phyloP scores from a whole-genome alignment of 2,329 filamentous ascomycete species.

The Claviceps africana region DNA sequence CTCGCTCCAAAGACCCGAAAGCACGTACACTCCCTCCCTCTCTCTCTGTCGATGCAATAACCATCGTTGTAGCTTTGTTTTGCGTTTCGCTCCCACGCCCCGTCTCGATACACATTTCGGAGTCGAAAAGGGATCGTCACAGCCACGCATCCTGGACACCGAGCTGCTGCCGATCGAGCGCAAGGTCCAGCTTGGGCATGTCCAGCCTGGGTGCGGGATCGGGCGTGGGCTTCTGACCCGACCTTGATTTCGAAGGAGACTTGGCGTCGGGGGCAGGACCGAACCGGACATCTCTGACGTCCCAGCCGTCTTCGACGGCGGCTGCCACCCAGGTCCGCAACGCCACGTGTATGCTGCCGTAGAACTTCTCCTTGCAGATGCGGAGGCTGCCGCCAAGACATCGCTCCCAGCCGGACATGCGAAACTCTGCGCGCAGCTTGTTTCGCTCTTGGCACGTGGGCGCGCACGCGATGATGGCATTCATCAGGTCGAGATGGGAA shows the following conservation, averaged over 20 bases:
- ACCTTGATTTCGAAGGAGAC: slow-evolving; percentile 18
- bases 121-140: slow-evolving; percentile 5
- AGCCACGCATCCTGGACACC: slow-evolving; percentile 19
- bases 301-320: slow-evolving; percentile 77
- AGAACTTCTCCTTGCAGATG: slow-evolving; percentile 96
- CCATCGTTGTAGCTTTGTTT: neutral
- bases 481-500: slow-evolving; percentile 82
- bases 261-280: slow-evolving; percentile 35
- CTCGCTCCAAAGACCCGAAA: no score
- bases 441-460: slow-evolving; percentile 60
- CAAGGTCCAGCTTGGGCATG: slow-evolving; percentile 42
- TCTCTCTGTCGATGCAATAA: neutral
- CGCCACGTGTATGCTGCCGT: slow-evolving; percentile 78
- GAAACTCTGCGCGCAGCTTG: slow-evolving; percentile 58
- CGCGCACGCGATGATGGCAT: slow-evolving; percentile 74
- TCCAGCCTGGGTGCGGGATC: slow-evolving; percentile 48
- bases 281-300: slow-evolving; percentile 65
- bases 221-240: slow-evolving; percentile 30
- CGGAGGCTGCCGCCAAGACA: slow-evolving; percentile 72
- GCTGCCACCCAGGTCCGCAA: slow-evolving; percentile 83
- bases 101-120: no score
- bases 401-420: slow-evolving; percentile 80
- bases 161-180: slow-evolving; percentile 19
- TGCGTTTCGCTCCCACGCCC: no score
- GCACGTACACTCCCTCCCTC: no score